Evolutionary conservation across 441 rosid genomes (phyloP).

Genomic region (Pelargonium fulgidum): DNA sequence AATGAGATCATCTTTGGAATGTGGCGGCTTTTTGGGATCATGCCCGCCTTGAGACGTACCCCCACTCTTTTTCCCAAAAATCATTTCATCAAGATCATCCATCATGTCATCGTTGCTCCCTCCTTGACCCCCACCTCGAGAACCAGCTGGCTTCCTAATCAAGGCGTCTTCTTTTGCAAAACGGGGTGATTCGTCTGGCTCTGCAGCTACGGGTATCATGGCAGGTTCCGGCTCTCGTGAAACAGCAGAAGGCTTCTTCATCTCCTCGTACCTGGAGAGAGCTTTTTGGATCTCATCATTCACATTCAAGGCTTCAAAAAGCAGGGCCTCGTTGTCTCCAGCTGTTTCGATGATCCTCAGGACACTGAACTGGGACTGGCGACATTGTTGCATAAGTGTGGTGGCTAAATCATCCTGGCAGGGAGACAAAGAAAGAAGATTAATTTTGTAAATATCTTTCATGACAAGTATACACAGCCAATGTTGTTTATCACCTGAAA

Average conservation of each 20-base stretch:
- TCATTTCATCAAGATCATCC: slow-evolving; percentile 95
- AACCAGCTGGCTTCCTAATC: slow-evolving; percentile 53
- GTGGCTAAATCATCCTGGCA: slow-evolving; percentile 65
- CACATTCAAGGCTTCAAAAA: slow-evolving; percentile 26
- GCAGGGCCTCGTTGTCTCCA: slow-evolving; percentile 73
- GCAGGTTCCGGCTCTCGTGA: slow-evolving; percentile 61
- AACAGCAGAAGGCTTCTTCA: slow-evolving; percentile 47
- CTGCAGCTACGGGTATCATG: slow-evolving; percentile 74
- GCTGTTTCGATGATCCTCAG: slow-evolving; percentile 73
- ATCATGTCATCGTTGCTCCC: slow-evolving; percentile 70
- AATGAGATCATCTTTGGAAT: slow-evolving; percentile 68
- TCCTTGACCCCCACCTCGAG: slow-evolving; percentile 31
- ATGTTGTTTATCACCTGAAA: too few species aligned
- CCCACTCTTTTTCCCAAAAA: slow-evolving; percentile 59
- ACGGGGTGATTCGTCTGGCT: slow-evolving; percentile 62
- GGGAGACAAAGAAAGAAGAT: not conserved
- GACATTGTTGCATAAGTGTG: slow-evolving; percentile 68
- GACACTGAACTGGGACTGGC: slow-evolving; percentile 45
- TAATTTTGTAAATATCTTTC: not conserved
- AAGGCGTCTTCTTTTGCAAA: slow-evolving; percentile 53
- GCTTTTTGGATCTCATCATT: slow-evolving; percentile 76
- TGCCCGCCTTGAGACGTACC: slow-evolving; percentile 42
- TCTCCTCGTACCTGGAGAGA: slow-evolving; percentile 54
- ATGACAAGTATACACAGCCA: too few species aligned
- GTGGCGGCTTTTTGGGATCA: slow-evolving; percentile 46